phyloP scores from a whole-genome alignment of 768 basidiomycete species.

The Collybia mongolica region DNA sequence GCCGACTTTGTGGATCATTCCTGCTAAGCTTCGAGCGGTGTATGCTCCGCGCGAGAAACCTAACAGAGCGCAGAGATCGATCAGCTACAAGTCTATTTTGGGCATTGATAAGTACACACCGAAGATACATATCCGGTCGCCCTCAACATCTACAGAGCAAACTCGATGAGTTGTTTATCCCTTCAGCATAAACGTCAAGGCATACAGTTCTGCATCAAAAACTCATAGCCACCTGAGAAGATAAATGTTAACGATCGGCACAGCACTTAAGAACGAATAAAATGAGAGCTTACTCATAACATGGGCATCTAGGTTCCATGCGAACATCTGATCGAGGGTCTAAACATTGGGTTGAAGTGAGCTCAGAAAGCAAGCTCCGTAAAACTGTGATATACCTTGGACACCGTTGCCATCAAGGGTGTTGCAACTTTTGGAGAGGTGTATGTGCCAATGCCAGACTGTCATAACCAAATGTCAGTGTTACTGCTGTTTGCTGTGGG shows the following conservation, averaged over 20 bases:
- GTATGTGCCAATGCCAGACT: constrained; percentile 57
- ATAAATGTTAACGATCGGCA: neutral
- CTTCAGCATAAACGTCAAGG: neutral
- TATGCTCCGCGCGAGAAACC: constrained; percentile 68
- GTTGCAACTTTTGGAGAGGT: constrained; percentile 34
- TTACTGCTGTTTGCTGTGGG: neutral
- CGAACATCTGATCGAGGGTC: constrained; percentile 49
- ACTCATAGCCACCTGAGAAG: constrained; percentile 48
- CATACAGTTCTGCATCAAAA: constrained; percentile 58
- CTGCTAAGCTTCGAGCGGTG: constrained; percentile 55
- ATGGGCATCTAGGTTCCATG: constrained; percentile 47
- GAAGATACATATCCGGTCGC: constrained; percentile 64
- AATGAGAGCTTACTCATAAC: constrained; percentile 37
- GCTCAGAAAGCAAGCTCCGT: neutral
- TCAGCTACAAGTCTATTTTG: neutral
- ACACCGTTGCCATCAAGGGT: constrained; percentile 33
- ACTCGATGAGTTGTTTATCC: too few species aligned
- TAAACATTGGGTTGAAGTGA: constrained; percentile 10
- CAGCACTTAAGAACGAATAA: neutral
- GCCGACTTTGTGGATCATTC: constrained; percentile 54
- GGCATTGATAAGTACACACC: constrained; percentile 27
- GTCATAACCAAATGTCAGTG: constrained; percentile 1
- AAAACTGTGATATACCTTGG: constrained; percentile 27
- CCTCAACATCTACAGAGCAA: constrained; percentile 34
- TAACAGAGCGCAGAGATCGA: constrained; percentile 3